Percentiles rank a stretch among this genome's conserved stretches.
Evolutionary conservation across 1,284 basidiomycete species (phyloP).

Genomic region (Earliella scabrosa): DNA sequence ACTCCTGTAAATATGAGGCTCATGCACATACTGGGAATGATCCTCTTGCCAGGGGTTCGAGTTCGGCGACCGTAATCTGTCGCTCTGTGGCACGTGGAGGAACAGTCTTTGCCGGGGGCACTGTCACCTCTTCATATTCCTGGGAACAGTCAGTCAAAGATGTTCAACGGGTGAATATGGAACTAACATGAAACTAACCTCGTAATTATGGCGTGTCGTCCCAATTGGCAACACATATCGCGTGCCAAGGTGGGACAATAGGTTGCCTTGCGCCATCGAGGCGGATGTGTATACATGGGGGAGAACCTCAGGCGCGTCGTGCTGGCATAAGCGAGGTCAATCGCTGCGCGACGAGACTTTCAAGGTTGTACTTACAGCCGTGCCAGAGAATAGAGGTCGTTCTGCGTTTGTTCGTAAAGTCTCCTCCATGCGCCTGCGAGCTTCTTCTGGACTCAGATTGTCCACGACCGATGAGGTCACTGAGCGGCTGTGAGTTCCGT

Average conservation of each 20-base stretch:
- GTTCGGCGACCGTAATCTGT: slow-evolving; percentile 73
- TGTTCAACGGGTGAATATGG: too few relatives aligned
- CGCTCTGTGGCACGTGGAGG: slow-evolving; percentile 80
- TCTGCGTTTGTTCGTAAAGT: slow-evolving; percentile 66
- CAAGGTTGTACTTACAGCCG: slow-evolving; percentile 48
- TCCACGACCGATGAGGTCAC: slow-evolving; percentile 21
- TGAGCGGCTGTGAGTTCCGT: background rate
- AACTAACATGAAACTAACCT: slow-evolving; percentile 52
- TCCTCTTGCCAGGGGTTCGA: slow-evolving; percentile 82
- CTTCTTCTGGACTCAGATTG: slow-evolving; percentile 56
- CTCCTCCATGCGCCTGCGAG: slow-evolving; percentile 69
- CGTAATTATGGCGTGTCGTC: slow-evolving; percentile 69
- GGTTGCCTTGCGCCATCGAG: slow-evolving; percentile 61
- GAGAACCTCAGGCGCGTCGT: slow-evolving; percentile 69
- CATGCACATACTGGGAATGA: slow-evolving; percentile 82
- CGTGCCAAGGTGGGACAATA: slow-evolving; percentile 75
- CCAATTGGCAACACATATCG: slow-evolving; percentile 87
- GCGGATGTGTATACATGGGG: slow-evolving; percentile 91
- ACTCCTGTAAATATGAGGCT: background rate
- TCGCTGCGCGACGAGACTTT: slow-evolving; percentile 7
- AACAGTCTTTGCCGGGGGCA: slow-evolving; percentile 85
- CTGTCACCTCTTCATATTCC: slow-evolving; percentile 83
- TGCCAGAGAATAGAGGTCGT: slow-evolving; percentile 68
- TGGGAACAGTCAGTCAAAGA: slow-evolving; percentile 26
- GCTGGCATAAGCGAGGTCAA: slow-evolving; percentile 17